Evolutionary conservation across 192 early-diverging fungal genomes (phyloP).

Genomic region (Coemansia sp.): DNA sequence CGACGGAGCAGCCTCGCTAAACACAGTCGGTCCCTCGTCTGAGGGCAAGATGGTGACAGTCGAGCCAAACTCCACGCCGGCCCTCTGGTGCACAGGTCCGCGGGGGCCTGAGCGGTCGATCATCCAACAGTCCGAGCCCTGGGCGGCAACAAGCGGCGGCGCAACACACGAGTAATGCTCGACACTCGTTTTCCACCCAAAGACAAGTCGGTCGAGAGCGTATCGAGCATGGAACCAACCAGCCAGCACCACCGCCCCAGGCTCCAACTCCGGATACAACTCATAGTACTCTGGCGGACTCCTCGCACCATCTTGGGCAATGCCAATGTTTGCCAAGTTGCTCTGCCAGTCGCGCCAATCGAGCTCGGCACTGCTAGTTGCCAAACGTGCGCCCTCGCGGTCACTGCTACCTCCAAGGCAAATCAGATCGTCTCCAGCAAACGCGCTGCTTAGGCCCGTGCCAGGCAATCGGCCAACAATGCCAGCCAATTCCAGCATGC

Average conservation of each 20-base stretch:
- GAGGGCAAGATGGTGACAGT: not conserved
- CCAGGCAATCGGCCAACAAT: not conserved
- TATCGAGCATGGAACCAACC: slow-evolving; percentile 32
- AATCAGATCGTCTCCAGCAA: not conserved
- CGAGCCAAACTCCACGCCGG: not conserved
- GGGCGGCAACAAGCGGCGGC: slow-evolving; percentile 7
- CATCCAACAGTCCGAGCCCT: slow-evolving; percentile 16
- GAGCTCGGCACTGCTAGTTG: not conserved
- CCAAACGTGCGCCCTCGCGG: not conserved
- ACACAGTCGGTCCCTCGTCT: not conserved
- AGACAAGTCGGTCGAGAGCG: slow-evolving; percentile 28
- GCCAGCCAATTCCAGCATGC: not conserved
- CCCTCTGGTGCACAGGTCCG: slow-evolving; percentile 5
- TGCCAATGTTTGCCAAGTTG: not conserved
- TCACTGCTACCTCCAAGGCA: not conserved
- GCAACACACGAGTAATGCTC: slow-evolving; percentile 28
- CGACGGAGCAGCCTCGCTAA: not conserved
- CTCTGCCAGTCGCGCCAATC: slow-evolving; percentile 8
- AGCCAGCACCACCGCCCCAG: not conserved
- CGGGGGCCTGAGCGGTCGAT: slow-evolving; percentile 38
- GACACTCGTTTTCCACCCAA: slow-evolving; percentile 19
- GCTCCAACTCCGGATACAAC: slow-evolving; percentile 11
- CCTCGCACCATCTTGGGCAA: not conserved
- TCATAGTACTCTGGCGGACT: slow-evolving; percentile 10
- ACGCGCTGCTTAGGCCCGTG: not conserved